Base-by-base conservation (phyloP, 345 rosid genomes). In the Eucalyptus marginata region DNA sequence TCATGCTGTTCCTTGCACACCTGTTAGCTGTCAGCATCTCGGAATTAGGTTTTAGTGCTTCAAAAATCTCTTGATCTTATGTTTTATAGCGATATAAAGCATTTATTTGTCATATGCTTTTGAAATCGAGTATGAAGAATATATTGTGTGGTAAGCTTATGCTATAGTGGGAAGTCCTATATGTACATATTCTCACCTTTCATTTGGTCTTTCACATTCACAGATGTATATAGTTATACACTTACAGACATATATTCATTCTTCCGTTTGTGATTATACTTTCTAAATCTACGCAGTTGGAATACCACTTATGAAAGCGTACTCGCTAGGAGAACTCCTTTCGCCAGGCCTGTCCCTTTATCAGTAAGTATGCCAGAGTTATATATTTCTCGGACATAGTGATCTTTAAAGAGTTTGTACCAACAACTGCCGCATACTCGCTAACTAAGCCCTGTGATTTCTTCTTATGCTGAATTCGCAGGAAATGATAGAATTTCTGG, bases 401-500 rank as follows among this genome's bases (percentile, higher is more conserved):
- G 83, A 76, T 11, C 2, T 36, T 11, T 18, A 36, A 36, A 6
- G 47, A 36, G 22, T 9, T 64, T 36, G 47, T 76, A 36, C 14
- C 83, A 36, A 40, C 83, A 76, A 10, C 47, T 36, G 4, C 5
- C 20, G 83, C 46, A 20, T 76, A 36, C 27, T 20, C 10, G 83
- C 25, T 40, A 36, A 76, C 83, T 36, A 76, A 40, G 43, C 43
- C 83, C 83, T 13, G 27, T 76, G 83, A 76, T 76, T 76, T 76
- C 83, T 76, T 76, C 83, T 76, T 36, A 36, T 76, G 83, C 46
- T 36, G 46, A 47, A 90, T 87, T 54, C 76, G 59, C 93, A 93
- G 95, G 95, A 93, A 93, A 93, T 94, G 96, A 90, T 94, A 56
- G 95, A 93, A 86, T 93, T 94, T 88, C 91, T 94, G 49, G 96